Evolutionary conservation across 495 filamentous ascomycete genomes (phyloP), one percentile per base, ranked within the genome.

Genomic region (Aspergillus funiculosus): DNA sequence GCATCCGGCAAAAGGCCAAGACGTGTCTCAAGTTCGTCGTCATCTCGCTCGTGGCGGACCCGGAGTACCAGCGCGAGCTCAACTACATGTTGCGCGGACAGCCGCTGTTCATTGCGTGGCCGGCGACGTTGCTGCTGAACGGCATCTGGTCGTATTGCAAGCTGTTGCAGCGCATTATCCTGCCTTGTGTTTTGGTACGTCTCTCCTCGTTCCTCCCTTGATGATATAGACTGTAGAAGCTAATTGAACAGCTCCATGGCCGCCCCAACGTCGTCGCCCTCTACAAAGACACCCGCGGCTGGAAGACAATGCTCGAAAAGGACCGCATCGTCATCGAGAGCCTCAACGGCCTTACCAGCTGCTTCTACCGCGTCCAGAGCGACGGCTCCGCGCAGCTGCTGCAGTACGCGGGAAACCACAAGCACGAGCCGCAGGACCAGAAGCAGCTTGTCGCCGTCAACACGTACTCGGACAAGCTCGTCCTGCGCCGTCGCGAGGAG

Each of bases 61-160:
- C 71, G 1, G 76, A 79, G 45, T 79, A 73, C 49, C 77, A 80
- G 48, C 60, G 77, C 35, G 77, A 80, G 40, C 57, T 80, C 36
- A 60, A 76, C 13, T 74, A 69, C 46, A 64, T 72, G 36, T 51
- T 71, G 3, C 46, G 56, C 21, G 37, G 43, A 1, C 58, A 60
- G 18, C 62, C 63, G 14, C 42, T 25, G 22, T 66, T 38, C 21
- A 71, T 20, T 61, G 63, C 26, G 59, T 62, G 32, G 19, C 68
- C 73, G 3, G 39, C 39, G 4, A 59, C 61, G 1, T 50, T 65
- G 28, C 6, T 64, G 0, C 51, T 79, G 5, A 77, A 72, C 40
- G 53, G 58, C 22, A 28, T 77, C n/a, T 79, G 76, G 76, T 57
- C 62, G 4, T 74, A 72, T 37, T 54, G 57, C 38, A 68, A 67